Evolutionary conservation across 306 rosid species (phyloP), one percentile per base, ranked within the genome.

Genomic region (Begonia peltatifolia): DNA sequence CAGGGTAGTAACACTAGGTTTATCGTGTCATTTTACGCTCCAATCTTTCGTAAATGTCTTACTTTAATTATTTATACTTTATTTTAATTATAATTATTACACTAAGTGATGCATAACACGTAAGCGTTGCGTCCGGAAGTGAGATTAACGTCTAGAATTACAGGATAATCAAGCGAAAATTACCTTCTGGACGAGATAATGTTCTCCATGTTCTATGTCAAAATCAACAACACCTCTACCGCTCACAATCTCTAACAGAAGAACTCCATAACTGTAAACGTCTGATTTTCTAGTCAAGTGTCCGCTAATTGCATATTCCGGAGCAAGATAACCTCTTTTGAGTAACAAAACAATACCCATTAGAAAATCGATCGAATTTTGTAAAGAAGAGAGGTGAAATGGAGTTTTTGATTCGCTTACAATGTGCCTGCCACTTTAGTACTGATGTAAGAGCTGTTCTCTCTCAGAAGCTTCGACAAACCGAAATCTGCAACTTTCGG

Each of bases 391-490:
- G 14, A 9, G 22, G 9, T 3, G 8, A 30, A 7, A 5, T 30
- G 0, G 38, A 30, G 38, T 30, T 6, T 30, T 30, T 23, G 52
- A 43, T 20, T 44, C 48, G 77, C 99, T 80, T 59, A 90, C 99
- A 90, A 58, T 81, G 99, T 90, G 56, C 99, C 99, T 0, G 95
- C 99, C 60, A 90, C 99, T 53, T 72, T 78, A 25, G 96, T 90
- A 59, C 95, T 83, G 23, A 90, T 61, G 70, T 83, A 67, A 54
- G 99, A 78, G n/a, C 25, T 25, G 57, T 79, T 76, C 6, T 83
- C 95, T 71, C 63, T 68, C 2, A 81, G 47, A 47, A 90, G 47
- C 73, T 77, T 90, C 0, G 99, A 80, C 47, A 90, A 71, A 16
- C 99, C 99, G 10, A 90, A 86, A 64, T 90, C 99, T 0, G 95